phyloP scores from a whole-genome alignment of 345 rosid species.

The Rhodamnia rubescens region DNA sequence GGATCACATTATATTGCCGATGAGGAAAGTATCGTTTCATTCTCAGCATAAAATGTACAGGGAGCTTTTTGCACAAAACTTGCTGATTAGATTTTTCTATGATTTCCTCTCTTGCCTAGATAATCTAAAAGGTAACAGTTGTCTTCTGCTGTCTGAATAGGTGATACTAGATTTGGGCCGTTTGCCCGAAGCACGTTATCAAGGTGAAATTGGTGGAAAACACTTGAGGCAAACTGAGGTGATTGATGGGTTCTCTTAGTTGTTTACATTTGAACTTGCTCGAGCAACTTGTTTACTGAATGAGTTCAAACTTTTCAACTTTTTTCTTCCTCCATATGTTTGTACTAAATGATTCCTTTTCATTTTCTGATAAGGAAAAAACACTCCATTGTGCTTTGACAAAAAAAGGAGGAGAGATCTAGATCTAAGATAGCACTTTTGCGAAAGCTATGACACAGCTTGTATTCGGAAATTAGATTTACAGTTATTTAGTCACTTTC shows the following conservation, averaged over 20 bases:
- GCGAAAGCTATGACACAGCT: background rate
- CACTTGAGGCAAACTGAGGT: constrained; percentile 49
- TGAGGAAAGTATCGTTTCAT: background rate
- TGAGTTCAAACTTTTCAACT: background rate
- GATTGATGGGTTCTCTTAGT: background rate
- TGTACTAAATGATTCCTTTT: background rate
- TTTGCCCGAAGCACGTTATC: constrained; percentile 56
- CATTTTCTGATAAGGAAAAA: background rate
- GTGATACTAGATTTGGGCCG: constrained; percentile 51
- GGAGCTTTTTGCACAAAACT: background rate
- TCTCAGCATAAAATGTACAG: background rate
- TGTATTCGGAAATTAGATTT: background rate
- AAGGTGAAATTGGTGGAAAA: constrained; percentile 40
- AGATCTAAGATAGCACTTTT: background rate
- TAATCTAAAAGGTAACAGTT: background rate
- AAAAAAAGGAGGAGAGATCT: background rate
- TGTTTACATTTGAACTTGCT: background rate
- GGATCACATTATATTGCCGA: background rate
- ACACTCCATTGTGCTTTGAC: background rate
- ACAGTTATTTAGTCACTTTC: background rate
- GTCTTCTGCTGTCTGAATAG: constrained; percentile 3
- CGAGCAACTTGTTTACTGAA: background rate
- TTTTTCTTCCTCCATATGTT: background rate
- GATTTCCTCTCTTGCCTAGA: background rate
- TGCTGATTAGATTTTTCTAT: background rate